Percentiles rank a stretch among this genome's conserved stretches.
phyloP scores from a whole-genome alignment of 2,329 filamentous ascomycete genomes.

The Bipolaris zeicola region DNA sequence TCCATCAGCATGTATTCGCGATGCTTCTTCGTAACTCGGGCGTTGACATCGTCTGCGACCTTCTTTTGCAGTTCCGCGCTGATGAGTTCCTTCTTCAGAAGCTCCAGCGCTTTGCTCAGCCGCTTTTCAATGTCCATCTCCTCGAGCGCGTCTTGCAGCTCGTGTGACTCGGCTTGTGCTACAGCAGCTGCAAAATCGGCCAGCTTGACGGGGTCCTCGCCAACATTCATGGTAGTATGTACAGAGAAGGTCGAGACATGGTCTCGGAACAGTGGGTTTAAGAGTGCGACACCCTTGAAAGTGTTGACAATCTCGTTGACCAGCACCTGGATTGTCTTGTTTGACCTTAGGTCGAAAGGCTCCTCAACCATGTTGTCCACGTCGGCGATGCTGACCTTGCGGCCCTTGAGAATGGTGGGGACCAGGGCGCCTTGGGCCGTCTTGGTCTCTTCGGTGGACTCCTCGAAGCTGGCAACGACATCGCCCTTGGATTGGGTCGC shows the following conservation, averaged over 20 bases:
- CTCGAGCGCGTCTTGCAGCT: slow-evolving; percentile 89
- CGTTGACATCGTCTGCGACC: slow-evolving; percentile 97
- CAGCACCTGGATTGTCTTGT: slow-evolving; percentile 84
- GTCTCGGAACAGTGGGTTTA: slow-evolving; percentile 94
- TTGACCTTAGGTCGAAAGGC: slow-evolving; percentile 87
- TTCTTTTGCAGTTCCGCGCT: slow-evolving; percentile 96
- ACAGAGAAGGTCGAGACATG: slow-evolving; percentile 86
- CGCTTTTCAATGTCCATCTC: slow-evolving; percentile 90
- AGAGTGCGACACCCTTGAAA: slow-evolving; percentile 92
- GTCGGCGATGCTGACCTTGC: slow-evolving; percentile 90
- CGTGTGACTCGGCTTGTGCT: slow-evolving; percentile 80
- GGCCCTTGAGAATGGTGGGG: slow-evolving; percentile 88
- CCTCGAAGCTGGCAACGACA: slow-evolving; percentile 96
- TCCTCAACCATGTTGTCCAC: slow-evolving; percentile 92
- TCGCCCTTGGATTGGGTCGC: slow-evolving; percentile 67
- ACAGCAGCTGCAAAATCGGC: slow-evolving; percentile 97
- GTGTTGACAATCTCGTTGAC: slow-evolving; percentile 99
- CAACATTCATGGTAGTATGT: slow-evolving; percentile 91
- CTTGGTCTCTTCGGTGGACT: slow-evolving; percentile 68
- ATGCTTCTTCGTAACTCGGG: slow-evolving; percentile 95
- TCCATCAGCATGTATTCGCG: slow-evolving; percentile 99
- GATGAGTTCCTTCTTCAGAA: slow-evolving; percentile 98
- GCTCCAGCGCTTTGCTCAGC: slow-evolving; percentile 86
- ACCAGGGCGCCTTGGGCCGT: slow-evolving; percentile 69
- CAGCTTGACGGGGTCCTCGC: slow-evolving; percentile 90